phyloP scores from a whole-genome alignment of 108 stramenopile genomes.

The Conticribra guillardii region DNA sequence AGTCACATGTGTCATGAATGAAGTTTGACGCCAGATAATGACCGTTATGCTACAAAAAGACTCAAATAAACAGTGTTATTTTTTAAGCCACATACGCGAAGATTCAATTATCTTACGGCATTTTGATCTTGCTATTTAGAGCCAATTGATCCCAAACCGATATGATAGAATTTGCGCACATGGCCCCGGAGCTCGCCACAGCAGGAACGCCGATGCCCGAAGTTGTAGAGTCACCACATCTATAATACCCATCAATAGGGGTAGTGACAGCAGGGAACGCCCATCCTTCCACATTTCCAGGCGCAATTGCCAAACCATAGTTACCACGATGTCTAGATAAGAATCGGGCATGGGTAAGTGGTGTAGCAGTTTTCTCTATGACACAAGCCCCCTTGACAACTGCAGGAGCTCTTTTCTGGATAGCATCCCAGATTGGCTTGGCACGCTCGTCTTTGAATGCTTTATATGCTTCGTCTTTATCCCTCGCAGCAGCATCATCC shows the following conservation, averaged over 20 bases:
- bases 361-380: conserved; percentile 85
- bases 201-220: conserved; percentile 76
- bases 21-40: too few species aligned
- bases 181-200: conserved; percentile 65
- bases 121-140: conserved; percentile 52
- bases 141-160: conserved; percentile 53
- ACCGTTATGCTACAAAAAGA: too few species aligned
- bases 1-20: too few species aligned
- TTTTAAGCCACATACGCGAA: too few species aligned
- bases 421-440: conserved; percentile 90
- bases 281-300: conserved; percentile 40
- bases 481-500: conserved; percentile 58
- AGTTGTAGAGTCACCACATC: conserved; percentile 69
- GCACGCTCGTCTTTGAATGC: conserved; percentile 84
- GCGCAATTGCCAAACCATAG: conserved; percentile 51
- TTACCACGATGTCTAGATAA: conserved; percentile 54
- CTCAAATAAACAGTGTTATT: too few species aligned
- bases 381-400: conserved; percentile 76
- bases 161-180: conserved; percentile 57
- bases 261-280: conserved; percentile 53
- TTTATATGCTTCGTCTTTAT: conserved; percentile 79
- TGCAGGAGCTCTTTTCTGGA: conserved; percentile 89
- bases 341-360: conserved; percentile 93
- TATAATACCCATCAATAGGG: conserved; percentile 52
- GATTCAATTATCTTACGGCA: conserved; percentile 37